These are phyloP conservation scores for Aspergillus sp. DNA, from an alignment of 2,329 filamentous ascomycete species.

Conservation along the genomic window DNA sequence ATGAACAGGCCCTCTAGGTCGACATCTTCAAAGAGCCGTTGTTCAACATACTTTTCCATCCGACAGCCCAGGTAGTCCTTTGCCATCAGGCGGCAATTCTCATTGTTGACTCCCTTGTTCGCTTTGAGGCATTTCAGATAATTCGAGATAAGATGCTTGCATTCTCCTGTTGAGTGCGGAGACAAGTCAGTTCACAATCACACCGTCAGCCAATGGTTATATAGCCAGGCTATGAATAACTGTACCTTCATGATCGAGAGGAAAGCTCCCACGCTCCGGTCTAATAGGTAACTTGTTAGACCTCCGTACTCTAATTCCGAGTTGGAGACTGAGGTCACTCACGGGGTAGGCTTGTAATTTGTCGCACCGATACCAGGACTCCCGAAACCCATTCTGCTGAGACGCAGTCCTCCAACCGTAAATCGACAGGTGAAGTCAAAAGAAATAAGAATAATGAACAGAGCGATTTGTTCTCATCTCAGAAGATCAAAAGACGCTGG, in stretches of 20 bases:
- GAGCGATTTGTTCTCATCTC: background rate
- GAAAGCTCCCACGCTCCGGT: conserved; percentile 87
- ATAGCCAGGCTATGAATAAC: background rate
- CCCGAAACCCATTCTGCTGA: conserved; percentile 51
- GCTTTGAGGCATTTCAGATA: conserved; percentile 85
- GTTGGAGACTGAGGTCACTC: conserved; percentile 27
- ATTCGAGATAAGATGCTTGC: conserved; percentile 74
- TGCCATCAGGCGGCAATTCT: conserved; percentile 73
- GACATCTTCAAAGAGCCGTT: background rate
- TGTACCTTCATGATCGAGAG: conserved; percentile 82
- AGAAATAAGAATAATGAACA: background rate
- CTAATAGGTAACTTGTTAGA: conserved; percentile 37
- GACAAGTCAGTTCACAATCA: background rate
- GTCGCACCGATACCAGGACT: conserved; percentile 59
- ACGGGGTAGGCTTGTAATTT: conserved; percentile 62
- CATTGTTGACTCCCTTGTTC: conserved; percentile 73
- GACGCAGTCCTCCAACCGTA: background rate
- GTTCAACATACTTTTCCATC: conserved; percentile 72
- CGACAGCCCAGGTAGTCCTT: conserved; percentile 85
- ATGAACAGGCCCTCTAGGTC: background rate
- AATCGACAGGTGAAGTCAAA: background rate
- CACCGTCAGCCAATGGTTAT: background rate
- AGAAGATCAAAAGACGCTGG: background rate
- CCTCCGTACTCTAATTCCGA: background rate
- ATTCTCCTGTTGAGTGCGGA: conserved; percentile 59